A percentile compares a stretch with the other conserved stretches of the same genome.
Evolutionary conservation across 192 early-diverging fungal species (phyloP).

Genomic region (Gorgonomyces haynaldii): DNA sequence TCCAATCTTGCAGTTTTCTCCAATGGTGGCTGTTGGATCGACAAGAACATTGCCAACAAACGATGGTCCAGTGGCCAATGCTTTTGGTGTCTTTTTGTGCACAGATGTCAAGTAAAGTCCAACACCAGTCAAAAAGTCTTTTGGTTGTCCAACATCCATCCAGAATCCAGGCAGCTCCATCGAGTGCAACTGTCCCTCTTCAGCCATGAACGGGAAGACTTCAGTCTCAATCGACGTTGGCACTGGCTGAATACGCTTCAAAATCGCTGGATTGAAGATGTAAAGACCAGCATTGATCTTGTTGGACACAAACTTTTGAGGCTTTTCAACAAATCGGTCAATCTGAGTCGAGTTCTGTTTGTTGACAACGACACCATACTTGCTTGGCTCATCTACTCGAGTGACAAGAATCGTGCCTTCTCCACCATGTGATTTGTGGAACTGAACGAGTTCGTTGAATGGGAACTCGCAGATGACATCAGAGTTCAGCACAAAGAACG

Average conservation of each 20-base stretch:
- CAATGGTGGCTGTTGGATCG: slow-evolving; percentile 83
- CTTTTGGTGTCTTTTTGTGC: slow-evolving; percentile 60
- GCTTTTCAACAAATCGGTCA: slow-evolving; percentile 97
- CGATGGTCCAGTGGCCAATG: slow-evolving; percentile 49
- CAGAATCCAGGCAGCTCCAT: slow-evolving; percentile 94
- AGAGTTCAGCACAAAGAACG: slow-evolving; percentile 98
- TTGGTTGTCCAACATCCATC: slow-evolving; percentile 99
- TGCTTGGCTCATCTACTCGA: slow-evolving; percentile 94
- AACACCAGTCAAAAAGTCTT: slow-evolving; percentile 92
- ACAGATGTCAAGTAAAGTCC: slow-evolving; percentile 83
- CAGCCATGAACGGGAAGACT: slow-evolving; percentile 88
- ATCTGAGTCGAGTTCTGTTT: slow-evolving; percentile 62
- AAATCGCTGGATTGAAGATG: slow-evolving; percentile 84
- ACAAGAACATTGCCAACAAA: slow-evolving; percentile 81
- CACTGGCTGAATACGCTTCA: slow-evolving; percentile 82
- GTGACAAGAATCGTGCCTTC: slow-evolving; percentile 97
- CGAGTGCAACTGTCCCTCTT: slow-evolving; percentile 75
- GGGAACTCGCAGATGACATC: slow-evolving; percentile 99
- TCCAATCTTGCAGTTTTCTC: slow-evolving; percentile 92
- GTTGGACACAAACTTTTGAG: slow-evolving; percentile 85
- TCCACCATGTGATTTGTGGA: slow-evolving; percentile 80
- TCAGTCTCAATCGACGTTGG: slow-evolving; percentile 99
- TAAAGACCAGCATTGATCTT: slow-evolving; percentile 99
- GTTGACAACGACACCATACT: slow-evolving; percentile 96
- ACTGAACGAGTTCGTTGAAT: slow-evolving; percentile 76